Base-by-base conservation (phyloP, 2,329 filamentous ascomycete species). In the Aureobasidium sp. region DNA sequence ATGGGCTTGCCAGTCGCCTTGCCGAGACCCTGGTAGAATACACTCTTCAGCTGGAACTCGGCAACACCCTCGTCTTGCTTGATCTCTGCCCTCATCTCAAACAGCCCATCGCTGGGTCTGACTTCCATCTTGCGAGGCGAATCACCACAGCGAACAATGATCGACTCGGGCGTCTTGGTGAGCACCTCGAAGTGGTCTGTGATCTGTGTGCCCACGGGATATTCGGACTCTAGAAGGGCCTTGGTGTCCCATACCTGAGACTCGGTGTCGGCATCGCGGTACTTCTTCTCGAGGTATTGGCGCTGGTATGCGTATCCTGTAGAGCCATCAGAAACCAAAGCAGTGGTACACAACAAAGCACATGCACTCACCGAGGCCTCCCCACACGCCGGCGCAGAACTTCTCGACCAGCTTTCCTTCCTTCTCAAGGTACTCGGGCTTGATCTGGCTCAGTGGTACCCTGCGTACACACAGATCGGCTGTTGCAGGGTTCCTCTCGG, bases 121-220 rank as follows among this genome's bases (percentile, higher is more conserved):
- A 82, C 79, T 0, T 76, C 80, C 48, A 75, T 76, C 48, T 82
- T 82, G 25, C 83, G 77, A 0, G 87, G 87, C 1, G 83, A 83
- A 65, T 86, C 87, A 17, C 87, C 87, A 66, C 84, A 87, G 25
- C 87, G 83, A 25, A 89, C 79, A 0, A 84, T 79, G 63, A 89
- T 86, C 12, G 79, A 76, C 7, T 78, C 79, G 0, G 81, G 76
- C 0, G 82, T 85, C 74, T 87, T 87, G 59, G 85, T 82, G 0
- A 90, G 76, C 0, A 90, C 86, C 71, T 89, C 85, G 69, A 90
- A 90, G 72, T 90, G 87, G 70, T 90, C 86, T 3, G 84, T 87
- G 62, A 90, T 82, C 44, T 78, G 70, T 0, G 87, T 87, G 37
- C 87, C 87, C 42, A 80, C 77, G 22, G 85, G 80, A 70, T 89